phyloP scores from a whole-genome alignment of 495 filamentous ascomycete species.

The Xylaria bambusicola region DNA sequence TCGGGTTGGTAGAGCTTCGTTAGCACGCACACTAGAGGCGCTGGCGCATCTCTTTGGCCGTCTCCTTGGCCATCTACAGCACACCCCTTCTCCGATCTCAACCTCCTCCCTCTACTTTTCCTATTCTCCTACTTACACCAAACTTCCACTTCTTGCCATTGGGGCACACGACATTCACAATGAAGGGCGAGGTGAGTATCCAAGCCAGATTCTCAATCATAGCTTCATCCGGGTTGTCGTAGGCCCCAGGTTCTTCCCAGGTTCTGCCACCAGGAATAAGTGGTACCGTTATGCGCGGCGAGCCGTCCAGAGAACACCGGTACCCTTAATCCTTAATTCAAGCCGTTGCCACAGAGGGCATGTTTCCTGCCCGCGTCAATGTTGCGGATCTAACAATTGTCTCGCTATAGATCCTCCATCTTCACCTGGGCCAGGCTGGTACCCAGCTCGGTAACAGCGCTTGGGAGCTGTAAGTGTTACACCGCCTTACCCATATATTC shows the following conservation, averaged over 20 bases:
- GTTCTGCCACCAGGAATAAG: neutral
- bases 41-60: conserved; percentile 32
- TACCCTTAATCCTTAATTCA: too few species aligned
- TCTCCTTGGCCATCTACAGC: conserved; percentile 7
- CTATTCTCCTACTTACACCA: conserved; percentile 20
- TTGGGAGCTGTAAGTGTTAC: conserved; percentile 83
- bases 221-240: too few species aligned
- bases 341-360: neutral
- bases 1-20: too few species aligned
- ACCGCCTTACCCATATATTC: conserved; percentile 36
- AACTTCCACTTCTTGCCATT: conserved; percentile 17
- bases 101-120: conserved; percentile 21
- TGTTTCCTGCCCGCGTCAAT: neutral
- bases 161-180: conserved; percentile 28
- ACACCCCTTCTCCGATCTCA: conserved; percentile 26
- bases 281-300: neutral
- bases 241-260: conserved; percentile 8
- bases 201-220: conserved; percentile 1
- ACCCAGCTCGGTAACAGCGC: conserved; percentile 91
- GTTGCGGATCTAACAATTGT: neutral
- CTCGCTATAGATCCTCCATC: conserved; percentile 69
- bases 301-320: too few species aligned
- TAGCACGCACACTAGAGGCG: conserved; percentile 21
- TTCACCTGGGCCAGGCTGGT: conserved; percentile 93
- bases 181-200: conserved; percentile 42